phyloP scores from a whole-genome alignment of 2,329 filamentous ascomycete species.

The Fusarium siculi region DNA sequence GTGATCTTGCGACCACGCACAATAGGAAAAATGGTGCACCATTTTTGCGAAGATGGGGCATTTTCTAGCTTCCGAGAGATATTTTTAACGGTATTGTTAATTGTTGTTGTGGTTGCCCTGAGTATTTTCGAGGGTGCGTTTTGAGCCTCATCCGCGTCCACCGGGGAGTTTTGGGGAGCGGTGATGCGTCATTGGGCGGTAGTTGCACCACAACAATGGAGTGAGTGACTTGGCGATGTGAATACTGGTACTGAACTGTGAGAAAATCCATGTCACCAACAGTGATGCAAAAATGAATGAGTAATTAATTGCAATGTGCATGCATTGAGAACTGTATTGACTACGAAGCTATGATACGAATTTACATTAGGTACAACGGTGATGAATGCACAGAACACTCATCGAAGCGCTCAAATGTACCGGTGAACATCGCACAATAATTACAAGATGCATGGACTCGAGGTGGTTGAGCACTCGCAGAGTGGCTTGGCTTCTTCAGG shows the following conservation, averaged over 20 bases:
- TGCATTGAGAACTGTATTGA: background rate
- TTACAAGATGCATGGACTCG: background rate
- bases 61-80: slow-evolving; percentile 4
- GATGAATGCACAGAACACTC: fast-evolving
- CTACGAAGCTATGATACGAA: background rate
- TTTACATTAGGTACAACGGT: background rate
- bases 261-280: background rate
- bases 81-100: background rate
- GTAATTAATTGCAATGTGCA: background rate
- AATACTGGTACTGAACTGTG: fast-evolving
- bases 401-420: fast-evolving
- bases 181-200: background rate
- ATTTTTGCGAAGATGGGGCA: background rate
- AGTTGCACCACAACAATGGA: fast-evolving
- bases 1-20: slow-evolving; percentile 14
- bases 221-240: fast-evolving
- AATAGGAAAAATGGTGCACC: background rate
- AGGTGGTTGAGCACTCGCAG: background rate
- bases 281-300: background rate
- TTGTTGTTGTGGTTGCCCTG: slow-evolving; percentile 35
- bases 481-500: slow-evolving; percentile 10
- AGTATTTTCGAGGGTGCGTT: background rate
- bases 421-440: background rate
- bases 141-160: background rate
- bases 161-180: background rate